A percentile compares a stretch with the other conserved stretches of the same genome.
Conservation (phyloP, 352 stramenopile species). For the Phytophthora quininea region DNA sequence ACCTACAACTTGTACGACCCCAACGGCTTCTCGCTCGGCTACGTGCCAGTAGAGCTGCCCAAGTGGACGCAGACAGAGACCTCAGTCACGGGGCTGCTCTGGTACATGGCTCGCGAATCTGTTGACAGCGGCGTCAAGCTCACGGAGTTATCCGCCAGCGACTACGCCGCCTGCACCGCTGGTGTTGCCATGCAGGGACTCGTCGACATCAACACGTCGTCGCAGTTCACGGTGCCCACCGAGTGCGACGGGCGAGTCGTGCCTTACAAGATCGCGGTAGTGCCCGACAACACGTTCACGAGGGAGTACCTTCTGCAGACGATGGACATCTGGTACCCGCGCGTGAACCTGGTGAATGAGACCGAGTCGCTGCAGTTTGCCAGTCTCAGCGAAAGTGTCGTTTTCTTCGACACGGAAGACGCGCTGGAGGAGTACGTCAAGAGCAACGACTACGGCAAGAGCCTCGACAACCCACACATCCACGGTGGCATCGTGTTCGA, state of each 20-base stretch:
- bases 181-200: conserved; percentile 39
- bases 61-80: conserved; percentile 56
- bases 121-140: conserved; percentile 35
- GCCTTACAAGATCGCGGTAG: conserved; percentile 65
- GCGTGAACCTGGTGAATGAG: conserved; percentile 46
- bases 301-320: conserved; percentile 62
- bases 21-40: conserved; percentile 29
- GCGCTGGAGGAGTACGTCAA: conserved; percentile 54
- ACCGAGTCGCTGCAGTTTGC: conserved; percentile 38
- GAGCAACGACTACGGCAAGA: conserved; percentile 43
- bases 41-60: conserved; percentile 34
- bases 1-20: conserved; percentile 56
- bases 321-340: conserved; percentile 62
- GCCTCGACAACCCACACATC: conserved; percentile 50
- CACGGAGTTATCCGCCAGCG: conserved; percentile 40
- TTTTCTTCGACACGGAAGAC: conserved; percentile 51
- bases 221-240: conserved; percentile 32
- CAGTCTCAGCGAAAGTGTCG: conserved; percentile 48
- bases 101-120: conserved; percentile 47
- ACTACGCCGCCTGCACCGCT: conserved; percentile 33
- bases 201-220: conserved; percentile 42
- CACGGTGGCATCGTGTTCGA: conserved; percentile 67
- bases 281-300: conserved; percentile 58
- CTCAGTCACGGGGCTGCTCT: conserved; percentile 56
- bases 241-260: conserved; percentile 44